These are phyloP conservation scores for Talaromyces thailandensis DNA, from an alignment of 495 filamentous ascomycete species.

Conservation along the genomic window DNA sequence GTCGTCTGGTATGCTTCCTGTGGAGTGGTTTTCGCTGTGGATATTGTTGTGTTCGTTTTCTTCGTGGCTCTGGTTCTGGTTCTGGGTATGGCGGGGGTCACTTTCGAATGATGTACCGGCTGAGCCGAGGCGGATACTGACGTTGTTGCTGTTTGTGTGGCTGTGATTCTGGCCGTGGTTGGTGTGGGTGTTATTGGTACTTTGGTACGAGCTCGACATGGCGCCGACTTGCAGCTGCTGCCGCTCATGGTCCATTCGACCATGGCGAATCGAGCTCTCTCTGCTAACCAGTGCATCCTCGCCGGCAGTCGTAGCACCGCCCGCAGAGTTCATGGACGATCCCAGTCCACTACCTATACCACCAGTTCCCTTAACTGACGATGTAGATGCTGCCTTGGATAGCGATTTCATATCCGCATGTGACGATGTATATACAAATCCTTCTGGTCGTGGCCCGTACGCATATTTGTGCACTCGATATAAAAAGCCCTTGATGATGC, in stretches of 20 bases:
- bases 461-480: slow-evolving; percentile 92
- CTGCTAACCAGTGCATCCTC: neutral
- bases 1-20: neutral
- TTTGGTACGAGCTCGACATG: neutral
- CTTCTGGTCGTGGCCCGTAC: slow-evolving; percentile 42
- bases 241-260: neutral
- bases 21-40: slow-evolving; percentile 2
- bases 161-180: neutral
- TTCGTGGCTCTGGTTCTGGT: neutral
- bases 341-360: neutral
- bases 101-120: neutral
- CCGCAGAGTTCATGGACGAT: neutral
- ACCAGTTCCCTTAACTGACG: neutral
- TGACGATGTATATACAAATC: neutral
- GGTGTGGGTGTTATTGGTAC: neutral
- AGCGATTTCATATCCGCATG: neutral
- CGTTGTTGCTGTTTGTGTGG: neutral
- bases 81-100: neutral
- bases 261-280: neutral
- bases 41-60: neutral
- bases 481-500: slow-evolving; percentile 89
- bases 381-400: neutral
- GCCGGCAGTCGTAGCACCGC: neutral
- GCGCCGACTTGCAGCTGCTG: neutral
- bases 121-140: neutral